phyloP scores from a whole-genome alignment of 2,329 filamentous ascomycete genomes.

The Sclerotiophoma versabilis region DNA sequence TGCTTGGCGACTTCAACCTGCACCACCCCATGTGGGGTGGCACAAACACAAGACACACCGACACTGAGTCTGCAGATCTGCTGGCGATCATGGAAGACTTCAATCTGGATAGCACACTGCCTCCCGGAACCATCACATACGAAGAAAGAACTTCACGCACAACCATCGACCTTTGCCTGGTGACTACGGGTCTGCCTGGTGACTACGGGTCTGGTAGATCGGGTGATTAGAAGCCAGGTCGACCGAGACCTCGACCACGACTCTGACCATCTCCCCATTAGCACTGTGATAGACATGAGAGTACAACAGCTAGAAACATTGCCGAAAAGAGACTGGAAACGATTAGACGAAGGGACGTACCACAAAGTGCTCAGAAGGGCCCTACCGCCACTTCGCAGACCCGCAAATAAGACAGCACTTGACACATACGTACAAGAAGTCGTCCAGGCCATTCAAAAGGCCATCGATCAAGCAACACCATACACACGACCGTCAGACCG shows the following conservation, averaged over 20 bases:
- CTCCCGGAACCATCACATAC: conserved; percentile 13
- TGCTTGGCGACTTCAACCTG: too few species aligned
- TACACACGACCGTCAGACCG: background rate
- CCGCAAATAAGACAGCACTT: conserved; percentile 14
- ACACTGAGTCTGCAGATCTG: conserved; percentile 16
- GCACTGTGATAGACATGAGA: conserved; percentile 22
- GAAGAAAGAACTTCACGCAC: conserved; percentile 9
- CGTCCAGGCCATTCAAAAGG: conserved; percentile 11
- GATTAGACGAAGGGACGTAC: conserved; percentile 11
- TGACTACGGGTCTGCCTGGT: conserved; percentile 11
- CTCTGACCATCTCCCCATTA: conserved; percentile 32
- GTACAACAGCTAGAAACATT: background rate
- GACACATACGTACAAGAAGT: conserved; percentile 18
- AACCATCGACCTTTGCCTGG: conserved; percentile 21
- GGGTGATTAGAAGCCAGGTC: conserved; percentile 18
- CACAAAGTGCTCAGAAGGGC: conserved; percentile 14
- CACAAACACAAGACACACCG: conserved; percentile 7
- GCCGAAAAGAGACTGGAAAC: conserved; percentile 12
- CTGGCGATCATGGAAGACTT: conserved; percentile 20
- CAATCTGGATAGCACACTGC: conserved; percentile 12
- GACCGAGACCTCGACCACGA: conserved; percentile 23
- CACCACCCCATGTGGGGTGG: conserved; percentile 15
- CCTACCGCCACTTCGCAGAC: conserved; percentile 19
- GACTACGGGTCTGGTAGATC: background rate
- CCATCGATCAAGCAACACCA: conserved; percentile 15